These are phyloP conservation scores for Stemphylium beticola DNA, from an alignment of 2,329 filamentous ascomycete species.

Conservation along the genomic window DNA sequence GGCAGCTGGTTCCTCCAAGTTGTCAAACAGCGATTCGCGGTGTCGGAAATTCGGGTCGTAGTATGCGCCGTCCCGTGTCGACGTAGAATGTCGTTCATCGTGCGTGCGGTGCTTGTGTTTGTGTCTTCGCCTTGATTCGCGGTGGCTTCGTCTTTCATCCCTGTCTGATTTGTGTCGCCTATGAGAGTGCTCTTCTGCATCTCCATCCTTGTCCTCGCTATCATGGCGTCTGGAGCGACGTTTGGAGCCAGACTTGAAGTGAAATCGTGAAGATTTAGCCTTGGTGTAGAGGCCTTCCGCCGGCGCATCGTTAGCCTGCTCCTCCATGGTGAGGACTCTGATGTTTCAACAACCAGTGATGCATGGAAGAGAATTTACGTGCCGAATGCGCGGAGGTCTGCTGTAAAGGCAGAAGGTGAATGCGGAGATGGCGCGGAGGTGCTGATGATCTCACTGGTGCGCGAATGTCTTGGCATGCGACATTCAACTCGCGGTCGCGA, in stretches of 20 bases:
- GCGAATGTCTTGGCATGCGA: conserved; percentile 27
- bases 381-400: background rate
- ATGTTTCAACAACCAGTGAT: conserved; percentile 13
- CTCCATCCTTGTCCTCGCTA: conserved; percentile 14
- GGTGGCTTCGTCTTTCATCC: conserved; percentile 10
- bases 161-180: conserved; percentile 24
- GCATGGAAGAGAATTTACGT: conserved; percentile 20
- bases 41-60: conserved; percentile 38
- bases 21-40: conserved; percentile 43
- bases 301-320: conserved; percentile 28
- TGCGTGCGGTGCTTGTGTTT: conserved; percentile 24
- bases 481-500: conserved; percentile 6
- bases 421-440: conserved; percentile 36
- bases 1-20: conserved; percentile 42
- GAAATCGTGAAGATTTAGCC: conserved; percentile 45
- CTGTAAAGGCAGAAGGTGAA: conserved; percentile 7
- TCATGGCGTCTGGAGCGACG: conserved; percentile 27
- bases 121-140: conserved; percentile 25
- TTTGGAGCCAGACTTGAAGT: conserved; percentile 46
- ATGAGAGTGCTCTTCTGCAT: conserved; percentile 6
- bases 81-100: conserved; percentile 31
- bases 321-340: conserved; percentile 36
- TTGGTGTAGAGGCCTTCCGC: conserved; percentile 30
- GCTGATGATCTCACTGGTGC: conserved; percentile 35
- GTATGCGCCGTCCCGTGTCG: conserved; percentile 39